A percentile compares a stretch with the other conserved stretches of the same genome.
These are phyloP conservation scores for Isochrysis galbana DNA, from an alignment of 78 protist genomes.

Conservation along the genomic window DNA sequence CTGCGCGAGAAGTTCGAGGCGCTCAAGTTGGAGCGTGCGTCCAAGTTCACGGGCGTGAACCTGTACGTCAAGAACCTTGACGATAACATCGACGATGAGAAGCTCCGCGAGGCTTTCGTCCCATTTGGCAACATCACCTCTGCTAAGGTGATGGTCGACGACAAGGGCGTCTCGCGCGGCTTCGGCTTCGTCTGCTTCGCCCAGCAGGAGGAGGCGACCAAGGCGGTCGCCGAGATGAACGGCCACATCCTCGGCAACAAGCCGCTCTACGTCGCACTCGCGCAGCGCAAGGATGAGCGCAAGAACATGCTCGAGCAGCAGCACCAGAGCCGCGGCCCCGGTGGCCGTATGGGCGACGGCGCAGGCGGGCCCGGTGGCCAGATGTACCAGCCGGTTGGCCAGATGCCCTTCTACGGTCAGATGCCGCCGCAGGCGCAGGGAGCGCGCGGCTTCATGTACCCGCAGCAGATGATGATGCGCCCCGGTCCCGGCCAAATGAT, in stretches of 20 bases:
- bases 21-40: conserved; percentile 46
- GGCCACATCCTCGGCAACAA: conserved; percentile 82
- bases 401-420: background rate
- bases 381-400: conserved; percentile 18
- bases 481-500: background rate
- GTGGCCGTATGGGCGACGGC: background rate
- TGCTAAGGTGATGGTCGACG: conserved; percentile 86
- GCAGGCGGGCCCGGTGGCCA: background rate
- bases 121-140: conserved; percentile 91
- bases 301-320: conserved; percentile 77
- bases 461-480: conserved; percentile 15
- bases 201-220: conserved; percentile 88
- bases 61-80: conserved; percentile 96
- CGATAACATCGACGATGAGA: conserved; percentile 85
- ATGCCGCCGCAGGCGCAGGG: background rate
- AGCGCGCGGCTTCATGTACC: background rate
- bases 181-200: conserved; percentile 97
- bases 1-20: conserved; percentile 76
- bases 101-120: conserved; percentile 75
- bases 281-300: conserved; percentile 89
- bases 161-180: conserved; percentile 67
- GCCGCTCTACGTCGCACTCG: conserved; percentile 94
- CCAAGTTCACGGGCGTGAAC: conserved; percentile 82
- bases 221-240: conserved; percentile 93
- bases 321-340: conserved; percentile 57